Conservation (phyloP, 192 early-diverging fungal genomes). For the Gamsiella multidivaricata region DNA sequence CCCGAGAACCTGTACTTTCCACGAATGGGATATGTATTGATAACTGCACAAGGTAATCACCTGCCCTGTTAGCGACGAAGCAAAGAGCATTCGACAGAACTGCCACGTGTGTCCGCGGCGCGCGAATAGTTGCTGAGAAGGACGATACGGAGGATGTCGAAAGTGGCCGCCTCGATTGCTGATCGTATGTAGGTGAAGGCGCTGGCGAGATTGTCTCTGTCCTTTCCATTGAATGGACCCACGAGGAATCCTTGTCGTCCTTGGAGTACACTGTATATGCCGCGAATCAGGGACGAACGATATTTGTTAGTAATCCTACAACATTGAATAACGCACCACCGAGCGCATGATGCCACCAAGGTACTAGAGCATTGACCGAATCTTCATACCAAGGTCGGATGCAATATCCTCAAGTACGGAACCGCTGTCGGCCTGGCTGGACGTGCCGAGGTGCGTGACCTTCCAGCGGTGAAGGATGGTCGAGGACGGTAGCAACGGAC, state of each 20-base stretch:
- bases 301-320: too few species aligned
- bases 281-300: too few species aligned
- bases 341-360: too few species aligned
- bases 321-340: too few species aligned
- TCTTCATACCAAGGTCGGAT: constrained; percentile 30
- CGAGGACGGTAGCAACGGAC: constrained; percentile 36
- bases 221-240: constrained; percentile 33
- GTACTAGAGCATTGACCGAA: too few species aligned
- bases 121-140: neutral
- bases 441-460: constrained; percentile 14
- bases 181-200: constrained; percentile 30
- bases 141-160: constrained; percentile 26
- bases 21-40: constrained; percentile 35
- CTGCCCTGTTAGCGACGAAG: constrained; percentile 44
- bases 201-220: constrained; percentile 31
- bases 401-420: constrained; percentile 10
- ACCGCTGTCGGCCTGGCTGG: constrained; percentile 6
- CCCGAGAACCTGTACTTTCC: neutral
- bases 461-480: constrained; percentile 51
- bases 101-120: constrained; percentile 32
- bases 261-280: constrained; percentile 1
- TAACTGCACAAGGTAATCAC: constrained; percentile 38
- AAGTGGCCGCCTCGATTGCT: constrained; percentile 13
- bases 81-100: constrained; percentile 41
- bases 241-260: constrained; percentile 23